Base-by-base conservation (phyloP, 768 basidiomycete genomes). In the Daedaleopsis sinensis region DNA sequence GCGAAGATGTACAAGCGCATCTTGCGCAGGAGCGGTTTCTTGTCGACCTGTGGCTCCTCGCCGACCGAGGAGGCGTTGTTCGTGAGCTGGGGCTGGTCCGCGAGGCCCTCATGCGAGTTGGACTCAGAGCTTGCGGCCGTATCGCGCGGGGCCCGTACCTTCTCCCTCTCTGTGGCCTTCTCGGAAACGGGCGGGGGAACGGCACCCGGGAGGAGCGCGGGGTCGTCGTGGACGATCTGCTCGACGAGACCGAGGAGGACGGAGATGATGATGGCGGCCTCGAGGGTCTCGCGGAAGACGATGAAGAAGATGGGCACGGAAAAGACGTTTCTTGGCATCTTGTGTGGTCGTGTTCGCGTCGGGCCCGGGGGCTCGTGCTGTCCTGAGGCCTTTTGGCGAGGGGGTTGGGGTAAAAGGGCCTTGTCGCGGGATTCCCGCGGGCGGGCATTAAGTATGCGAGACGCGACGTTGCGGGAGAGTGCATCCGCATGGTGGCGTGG, bases 301-400 rank as follows among this genome's bases (percentile, higher is more conserved):
- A 97, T 94, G 83, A 98, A 94, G 81, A 95, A 97, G 67, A 98
- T 94, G 70, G 94, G 87, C 58, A 96, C 83, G 59, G 91, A 92
- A 77, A 97, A 97, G 57, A 95, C 77, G 70, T 86, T 83, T 63
- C 82, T 82, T 18, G 82, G 78, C 92, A 94, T 93, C 58, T 66
- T 66, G 57, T 24, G 16, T 49, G 32, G 21, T n/a, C 35, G 58
- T 51, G 47, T 21, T 55, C 59, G 42, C 43, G 64, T 61, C 24
- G 49, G 47, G 43, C n/a, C n/a, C n/a, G 53, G 27, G 50, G 27
- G 23, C 43, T 52, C 36, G 47, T 24, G 53, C 27, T 3, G 27
- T 32, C 27, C 27, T 32, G 27, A 32, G 27, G 27, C 27, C 27
- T 55, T 39, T 62, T 39, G 52, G 27, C 57, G 35, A 54, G 52